These are phyloP conservation scores for Colletotrichum gloeosporioides DNA, from an alignment of 2,329 filamentous ascomycete genomes.

Conservation along the genomic window DNA sequence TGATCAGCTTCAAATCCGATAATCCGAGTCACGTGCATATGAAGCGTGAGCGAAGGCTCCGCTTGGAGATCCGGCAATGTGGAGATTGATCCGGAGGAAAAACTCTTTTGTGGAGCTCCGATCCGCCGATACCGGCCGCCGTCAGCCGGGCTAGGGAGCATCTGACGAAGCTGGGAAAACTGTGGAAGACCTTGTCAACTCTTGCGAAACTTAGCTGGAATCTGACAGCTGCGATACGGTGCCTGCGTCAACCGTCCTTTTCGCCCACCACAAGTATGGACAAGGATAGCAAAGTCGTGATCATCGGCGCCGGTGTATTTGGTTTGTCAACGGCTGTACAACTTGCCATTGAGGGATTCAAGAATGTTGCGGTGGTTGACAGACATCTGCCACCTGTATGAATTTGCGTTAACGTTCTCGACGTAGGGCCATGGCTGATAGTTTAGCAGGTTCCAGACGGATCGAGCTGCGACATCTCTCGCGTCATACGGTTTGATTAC, in stretches of 20 bases:
- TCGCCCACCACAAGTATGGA: not conserved
- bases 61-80: not conserved
- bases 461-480: slow-evolving; percentile 44
- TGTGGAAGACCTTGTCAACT: not conserved
- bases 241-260: no score
- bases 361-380: slow-evolving; percentile 40
- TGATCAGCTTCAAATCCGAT: not conserved
- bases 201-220: not conserved
- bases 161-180: not conserved
- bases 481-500: slow-evolving; percentile 61
- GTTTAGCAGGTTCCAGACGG: slow-evolving; percentile 29
- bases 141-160: not conserved
- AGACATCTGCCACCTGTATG: slow-evolving; percentile 35
- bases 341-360: slow-evolving; percentile 28
- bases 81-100: not conserved
- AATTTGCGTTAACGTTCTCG: not conserved
- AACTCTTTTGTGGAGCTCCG: not conserved
- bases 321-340: slow-evolving; percentile 32
- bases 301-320: slow-evolving; percentile 34
- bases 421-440: not conserved
- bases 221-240: not conserved
- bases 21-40: not conserved
- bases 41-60: not conserved
- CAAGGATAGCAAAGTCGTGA: slow-evolving; percentile 22
- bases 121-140: not conserved